These are phyloP conservation scores for Dendrobium catenatum DNA, from an alignment of 106 monocot genomes.

Conservation along the genomic window DNA sequence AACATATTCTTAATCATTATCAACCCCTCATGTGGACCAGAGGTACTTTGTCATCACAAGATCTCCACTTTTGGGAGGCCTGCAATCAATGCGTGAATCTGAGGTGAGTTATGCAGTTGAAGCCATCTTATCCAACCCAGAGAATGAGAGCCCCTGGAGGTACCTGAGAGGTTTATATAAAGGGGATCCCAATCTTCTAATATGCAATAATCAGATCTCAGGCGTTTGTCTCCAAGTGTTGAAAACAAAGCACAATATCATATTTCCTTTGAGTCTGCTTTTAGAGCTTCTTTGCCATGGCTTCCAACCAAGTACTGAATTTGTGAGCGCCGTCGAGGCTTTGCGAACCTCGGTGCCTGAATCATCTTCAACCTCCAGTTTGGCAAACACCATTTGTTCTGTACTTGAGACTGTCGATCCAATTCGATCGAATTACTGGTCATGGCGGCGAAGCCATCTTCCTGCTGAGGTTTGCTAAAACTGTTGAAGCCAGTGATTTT, in stretches of 20 bases:
- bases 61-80: conserved; percentile 73
- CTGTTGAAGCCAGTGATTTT: not conserved
- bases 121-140: conserved; percentile 66
- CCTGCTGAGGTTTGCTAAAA: conserved; percentile 29
- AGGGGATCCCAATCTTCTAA: conserved; percentile 38
- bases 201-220: conserved; percentile 32
- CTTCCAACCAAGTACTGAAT: conserved; percentile 49
- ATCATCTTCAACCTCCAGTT: conserved; percentile 14
- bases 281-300: conserved; percentile 75
- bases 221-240: conserved; percentile 60
- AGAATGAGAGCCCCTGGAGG: conserved; percentile 96
- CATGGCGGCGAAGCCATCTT: conserved; percentile 57
- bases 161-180: conserved; percentile 85
- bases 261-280: conserved; percentile 60
- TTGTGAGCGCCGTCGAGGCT: conserved; percentile 25
- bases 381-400: conserved; percentile 44
- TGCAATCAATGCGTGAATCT: conserved; percentile 59
- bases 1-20: not conserved
- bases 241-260: conserved; percentile 20
- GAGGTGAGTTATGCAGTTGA: conserved; percentile 51
- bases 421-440: conserved; percentile 78
- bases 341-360: conserved; percentile 20
- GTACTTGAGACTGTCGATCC: conserved; percentile 61
- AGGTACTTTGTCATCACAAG: conserved; percentile 86
- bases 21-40: conserved; percentile 25